Evolutionary conservation across 371 early-diverging fungal species (phyloP).

Genomic region (Zychaea mexicana): DNA sequence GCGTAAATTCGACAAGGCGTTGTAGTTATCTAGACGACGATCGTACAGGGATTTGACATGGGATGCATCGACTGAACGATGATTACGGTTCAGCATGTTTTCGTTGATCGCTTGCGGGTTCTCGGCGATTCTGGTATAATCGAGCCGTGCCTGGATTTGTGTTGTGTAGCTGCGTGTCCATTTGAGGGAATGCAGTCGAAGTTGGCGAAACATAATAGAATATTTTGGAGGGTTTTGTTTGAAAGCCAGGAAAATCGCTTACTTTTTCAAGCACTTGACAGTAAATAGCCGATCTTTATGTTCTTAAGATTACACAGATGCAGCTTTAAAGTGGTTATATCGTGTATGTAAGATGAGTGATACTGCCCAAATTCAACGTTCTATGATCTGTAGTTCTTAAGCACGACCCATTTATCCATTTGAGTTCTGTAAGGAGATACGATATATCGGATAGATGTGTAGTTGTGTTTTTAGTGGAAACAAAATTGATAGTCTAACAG

Average conservation of each 20-base stretch:
- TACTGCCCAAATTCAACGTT: too few species aligned
- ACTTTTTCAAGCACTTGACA: too few species aligned
- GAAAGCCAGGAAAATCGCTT: too few species aligned
- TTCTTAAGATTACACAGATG: too few species aligned
- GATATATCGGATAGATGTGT: not conserved
- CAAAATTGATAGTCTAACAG: constrained; percentile 3
- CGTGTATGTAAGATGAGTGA: too few species aligned
- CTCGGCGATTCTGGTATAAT: constrained; percentile 61
- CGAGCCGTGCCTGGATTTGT: constrained; percentile 47
- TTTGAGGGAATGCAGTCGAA: not conserved
- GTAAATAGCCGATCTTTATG: too few species aligned
- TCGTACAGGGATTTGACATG: constrained; percentile 57
- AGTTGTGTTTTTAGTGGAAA: too few species aligned
- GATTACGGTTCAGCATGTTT: constrained; percentile 61
- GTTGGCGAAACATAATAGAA: not conserved
- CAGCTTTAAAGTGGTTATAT: too few species aligned
- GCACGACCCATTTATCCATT: too few species aligned
- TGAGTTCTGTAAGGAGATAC: too few species aligned
- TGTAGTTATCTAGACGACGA: constrained; percentile 30
- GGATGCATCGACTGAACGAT: constrained; percentile 42
- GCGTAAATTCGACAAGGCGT: constrained; percentile 45
- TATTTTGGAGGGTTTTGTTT: too few species aligned
- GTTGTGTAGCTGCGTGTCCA: not conserved
- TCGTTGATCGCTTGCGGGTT: constrained; percentile 47
- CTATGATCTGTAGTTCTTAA: too few species aligned